Conservation (phyloP, 2,329 filamentous ascomycete species). For the Penicillium decumbens region DNA sequence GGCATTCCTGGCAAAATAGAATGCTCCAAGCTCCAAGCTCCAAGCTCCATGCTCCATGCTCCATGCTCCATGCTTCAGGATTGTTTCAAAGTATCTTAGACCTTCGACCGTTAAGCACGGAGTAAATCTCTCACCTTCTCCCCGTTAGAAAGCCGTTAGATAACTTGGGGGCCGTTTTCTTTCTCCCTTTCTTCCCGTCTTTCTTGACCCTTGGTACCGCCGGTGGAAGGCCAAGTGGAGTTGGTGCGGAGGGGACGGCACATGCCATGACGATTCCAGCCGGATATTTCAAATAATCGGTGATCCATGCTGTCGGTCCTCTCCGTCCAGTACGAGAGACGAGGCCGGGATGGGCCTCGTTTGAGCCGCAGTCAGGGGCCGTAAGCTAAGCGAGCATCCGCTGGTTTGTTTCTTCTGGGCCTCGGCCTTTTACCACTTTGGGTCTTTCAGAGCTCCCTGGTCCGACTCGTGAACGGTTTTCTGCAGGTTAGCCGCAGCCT, state of each 20-base stretch:
- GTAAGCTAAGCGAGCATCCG: not conserved
- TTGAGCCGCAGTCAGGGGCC: conserved; percentile 2
- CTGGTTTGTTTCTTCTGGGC: not conserved
- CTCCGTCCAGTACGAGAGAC: not conserved
- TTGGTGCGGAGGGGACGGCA: not conserved
- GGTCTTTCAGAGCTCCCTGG: not conserved
- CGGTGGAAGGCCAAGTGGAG: not conserved
- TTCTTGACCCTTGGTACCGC: not conserved
- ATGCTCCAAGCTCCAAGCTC: not conserved
- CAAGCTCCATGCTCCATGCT: no score
- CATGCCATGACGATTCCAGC: not conserved
- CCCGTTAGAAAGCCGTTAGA: not conserved
- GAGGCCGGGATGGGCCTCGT: not conserved
- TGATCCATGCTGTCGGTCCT: not conserved
- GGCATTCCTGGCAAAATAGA: not conserved
- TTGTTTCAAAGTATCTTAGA: not conserved
- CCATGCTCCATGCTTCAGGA: not conserved
- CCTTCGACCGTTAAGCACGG: not conserved
- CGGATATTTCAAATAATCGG: not conserved
- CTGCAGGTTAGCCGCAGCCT: not conserved
- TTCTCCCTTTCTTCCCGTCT: not conserved
- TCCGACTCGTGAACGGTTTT: not conserved
- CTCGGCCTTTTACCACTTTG: not conserved
- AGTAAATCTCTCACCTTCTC: not conserved
- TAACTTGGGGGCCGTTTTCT: not conserved